Conservation (phyloP, 2,329 filamentous ascomycete species). For the Cladobotryum mycophilum region DNA sequence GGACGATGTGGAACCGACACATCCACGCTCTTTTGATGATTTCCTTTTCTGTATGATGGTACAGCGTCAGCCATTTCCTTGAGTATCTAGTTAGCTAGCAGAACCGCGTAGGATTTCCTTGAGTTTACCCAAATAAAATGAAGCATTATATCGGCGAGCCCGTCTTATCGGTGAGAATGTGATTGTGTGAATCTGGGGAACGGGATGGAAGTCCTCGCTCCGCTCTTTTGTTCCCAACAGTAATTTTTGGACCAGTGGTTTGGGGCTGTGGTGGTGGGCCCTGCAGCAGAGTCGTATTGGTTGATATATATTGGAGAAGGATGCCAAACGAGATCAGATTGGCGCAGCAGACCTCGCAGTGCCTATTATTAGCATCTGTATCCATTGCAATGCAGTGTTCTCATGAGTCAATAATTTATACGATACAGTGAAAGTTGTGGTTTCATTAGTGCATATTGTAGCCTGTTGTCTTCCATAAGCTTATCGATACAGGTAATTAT, state of each 20-base stretch:
- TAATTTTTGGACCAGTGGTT: no score
- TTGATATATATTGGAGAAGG: constrained; percentile 28
- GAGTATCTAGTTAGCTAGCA: neutral
- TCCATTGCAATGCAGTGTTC: neutral
- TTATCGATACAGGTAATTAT: neutral
- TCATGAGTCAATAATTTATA: neutral
- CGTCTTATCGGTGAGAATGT: no score
- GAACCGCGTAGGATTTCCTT: neutral
- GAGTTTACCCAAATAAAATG: constrained; percentile 1
- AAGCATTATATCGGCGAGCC: no score
- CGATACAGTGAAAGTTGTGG: neutral
- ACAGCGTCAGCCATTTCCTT: neutral
- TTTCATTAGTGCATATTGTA: no score
- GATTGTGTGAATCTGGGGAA: no score
- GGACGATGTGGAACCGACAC: neutral
- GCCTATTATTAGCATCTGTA: neutral
- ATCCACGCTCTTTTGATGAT: constrained; percentile 20
- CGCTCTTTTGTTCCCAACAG: no score
- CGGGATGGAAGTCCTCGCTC: no score
- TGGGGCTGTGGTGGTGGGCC: neutral
- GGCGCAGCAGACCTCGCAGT: constrained; percentile 28
- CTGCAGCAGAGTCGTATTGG: constrained; percentile 20
- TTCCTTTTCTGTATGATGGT: neutral
- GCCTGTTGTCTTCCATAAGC: no score
- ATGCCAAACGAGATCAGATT: constrained; percentile 32